A percentile compares a stretch with the other conserved stretches of the same genome.
Evolutionary conservation across 306 rosid species (phyloP).

Genomic region (Cicer chorassanicum): DNA sequence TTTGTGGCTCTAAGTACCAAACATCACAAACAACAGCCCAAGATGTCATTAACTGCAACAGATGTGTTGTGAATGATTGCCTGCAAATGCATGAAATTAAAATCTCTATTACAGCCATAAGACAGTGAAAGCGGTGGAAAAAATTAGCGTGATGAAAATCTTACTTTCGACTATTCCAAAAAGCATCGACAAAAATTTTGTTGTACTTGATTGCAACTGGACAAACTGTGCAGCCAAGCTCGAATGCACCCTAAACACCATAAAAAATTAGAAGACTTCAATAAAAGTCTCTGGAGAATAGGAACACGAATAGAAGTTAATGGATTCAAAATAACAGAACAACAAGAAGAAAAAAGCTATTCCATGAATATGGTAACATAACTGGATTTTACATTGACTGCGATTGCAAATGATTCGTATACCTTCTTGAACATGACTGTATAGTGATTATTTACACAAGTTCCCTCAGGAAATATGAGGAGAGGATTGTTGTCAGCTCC

Average conservation of each 20-base stretch:
- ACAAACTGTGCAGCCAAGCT: conserved; percentile 93
- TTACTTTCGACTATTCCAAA: conserved; percentile 99
- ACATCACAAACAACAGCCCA: conserved; percentile 99
- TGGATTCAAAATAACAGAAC: not conserved
- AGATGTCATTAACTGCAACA: conserved; percentile 93
- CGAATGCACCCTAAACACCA: conserved; percentile 90
- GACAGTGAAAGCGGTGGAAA: not conserved
- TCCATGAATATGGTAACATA: conserved; percentile 1
- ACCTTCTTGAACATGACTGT: conserved; percentile 99
- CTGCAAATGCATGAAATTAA: conserved; percentile 53
- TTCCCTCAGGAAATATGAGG: conserved; percentile 98
- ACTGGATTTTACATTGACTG: conserved; percentile 24
- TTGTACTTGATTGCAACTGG: conserved; percentile 96
- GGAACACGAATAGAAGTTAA: conserved; percentile 13
- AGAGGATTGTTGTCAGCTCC: conserved; percentile 93
- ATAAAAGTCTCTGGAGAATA: conserved; percentile 21
- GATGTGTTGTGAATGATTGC: conserved; percentile 95
- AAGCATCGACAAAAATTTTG: conserved; percentile 95
- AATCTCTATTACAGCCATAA: not conserved
- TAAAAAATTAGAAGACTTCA: conserved; percentile 37
- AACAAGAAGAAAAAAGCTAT: conserved; percentile 1
- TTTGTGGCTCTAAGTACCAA: conserved; percentile 95
- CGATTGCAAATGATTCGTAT: conserved; percentile 22
- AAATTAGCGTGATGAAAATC: conserved; percentile 33
- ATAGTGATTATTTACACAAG: conserved; percentile 96